Conservation (phyloP, 352 stramenopile genomes). For the Phytophthora crassamura region DNA sequence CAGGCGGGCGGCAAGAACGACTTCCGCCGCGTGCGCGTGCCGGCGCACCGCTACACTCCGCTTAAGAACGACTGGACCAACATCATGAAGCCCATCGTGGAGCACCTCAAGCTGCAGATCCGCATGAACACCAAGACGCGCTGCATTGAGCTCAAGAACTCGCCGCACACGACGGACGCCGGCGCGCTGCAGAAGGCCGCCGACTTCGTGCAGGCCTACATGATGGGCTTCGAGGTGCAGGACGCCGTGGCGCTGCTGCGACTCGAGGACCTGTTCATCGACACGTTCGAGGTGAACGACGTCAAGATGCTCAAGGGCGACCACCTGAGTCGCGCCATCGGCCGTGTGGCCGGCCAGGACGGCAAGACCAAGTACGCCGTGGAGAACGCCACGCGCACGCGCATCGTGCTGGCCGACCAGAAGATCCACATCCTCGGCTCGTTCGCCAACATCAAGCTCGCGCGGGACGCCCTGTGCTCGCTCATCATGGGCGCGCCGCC, state of each 20-base stretch:
- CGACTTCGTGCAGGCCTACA: slow-evolving; percentile 99
- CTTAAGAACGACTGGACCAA: slow-evolving; percentile 99
- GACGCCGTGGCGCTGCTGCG: slow-evolving; percentile 97
- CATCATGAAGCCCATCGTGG: slow-evolving; percentile 98
- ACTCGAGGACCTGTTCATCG: slow-evolving; percentile 98
- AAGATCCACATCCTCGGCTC: slow-evolving; percentile 99
- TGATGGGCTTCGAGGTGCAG: slow-evolving; percentile 99
- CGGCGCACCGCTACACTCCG: slow-evolving; percentile 97
- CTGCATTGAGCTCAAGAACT: slow-evolving; percentile 98
- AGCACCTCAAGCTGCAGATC: slow-evolving; percentile 98
- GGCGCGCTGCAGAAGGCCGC: slow-evolving; percentile 97
- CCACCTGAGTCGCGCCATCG: slow-evolving; percentile 98
- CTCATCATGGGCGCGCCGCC: slow-evolving; percentile 97
- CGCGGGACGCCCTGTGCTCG: slow-evolving; percentile 91
- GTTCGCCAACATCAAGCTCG: slow-evolving; percentile 99
- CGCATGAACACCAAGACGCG: slow-evolving; percentile 99
- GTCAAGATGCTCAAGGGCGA: slow-evolving; percentile 98
- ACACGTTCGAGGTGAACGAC: slow-evolving; percentile 99
- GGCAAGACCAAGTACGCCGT: slow-evolving; percentile 99
- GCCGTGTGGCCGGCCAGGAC: slow-evolving; percentile 98
- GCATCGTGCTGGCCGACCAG: slow-evolving; percentile 98
- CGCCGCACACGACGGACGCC: slow-evolving; percentile 92
- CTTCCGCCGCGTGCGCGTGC: slow-evolving; percentile 96
- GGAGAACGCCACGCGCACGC: slow-evolving; percentile 99
- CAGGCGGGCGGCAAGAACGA: slow-evolving; percentile 91